These are phyloP conservation scores for Perkinsus olseni DNA, from an alignment of 169 alveolate species.

Conservation along the genomic window DNA sequence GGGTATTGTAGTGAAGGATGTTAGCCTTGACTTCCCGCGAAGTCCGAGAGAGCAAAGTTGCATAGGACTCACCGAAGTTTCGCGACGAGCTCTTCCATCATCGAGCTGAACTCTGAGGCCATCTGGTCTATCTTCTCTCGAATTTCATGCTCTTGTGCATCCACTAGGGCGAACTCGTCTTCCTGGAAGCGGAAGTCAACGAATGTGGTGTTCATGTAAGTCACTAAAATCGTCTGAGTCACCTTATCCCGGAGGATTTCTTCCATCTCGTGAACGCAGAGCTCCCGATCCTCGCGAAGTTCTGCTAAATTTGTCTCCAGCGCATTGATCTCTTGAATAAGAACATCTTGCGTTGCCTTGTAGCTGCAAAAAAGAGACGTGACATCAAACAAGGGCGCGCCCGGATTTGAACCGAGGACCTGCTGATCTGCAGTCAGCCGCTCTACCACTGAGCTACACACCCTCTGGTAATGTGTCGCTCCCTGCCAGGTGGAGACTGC, in stretches of 20 bases:
- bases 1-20: too few relatives aligned
- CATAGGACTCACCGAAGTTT: neutral
- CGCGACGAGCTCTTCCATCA: neutral
- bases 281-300: neutral
- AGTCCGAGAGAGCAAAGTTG: neutral
- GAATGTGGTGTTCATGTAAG: too few relatives aligned
- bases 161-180: neutral
- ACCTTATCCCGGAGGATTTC: neutral
- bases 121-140: neutral
- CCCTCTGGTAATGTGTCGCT: neutral
- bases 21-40: too few relatives aligned
- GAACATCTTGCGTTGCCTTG: neutral
- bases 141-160: neutral
- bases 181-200: neutral
- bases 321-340: neutral
- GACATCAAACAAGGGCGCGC: neutral
- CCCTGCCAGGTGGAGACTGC: neutral
- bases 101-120: neutral
- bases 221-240: neutral
- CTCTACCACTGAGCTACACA: slow-evolving; percentile 1
- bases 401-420: neutral
- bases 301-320: neutral
- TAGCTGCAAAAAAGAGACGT: neutral
- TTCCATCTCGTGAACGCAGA: neutral
- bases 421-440: neutral